These are phyloP conservation scores for Xanthoconium purpureum DNA, from an alignment of 768 basidiomycete species.

Conservation along the genomic window DNA sequence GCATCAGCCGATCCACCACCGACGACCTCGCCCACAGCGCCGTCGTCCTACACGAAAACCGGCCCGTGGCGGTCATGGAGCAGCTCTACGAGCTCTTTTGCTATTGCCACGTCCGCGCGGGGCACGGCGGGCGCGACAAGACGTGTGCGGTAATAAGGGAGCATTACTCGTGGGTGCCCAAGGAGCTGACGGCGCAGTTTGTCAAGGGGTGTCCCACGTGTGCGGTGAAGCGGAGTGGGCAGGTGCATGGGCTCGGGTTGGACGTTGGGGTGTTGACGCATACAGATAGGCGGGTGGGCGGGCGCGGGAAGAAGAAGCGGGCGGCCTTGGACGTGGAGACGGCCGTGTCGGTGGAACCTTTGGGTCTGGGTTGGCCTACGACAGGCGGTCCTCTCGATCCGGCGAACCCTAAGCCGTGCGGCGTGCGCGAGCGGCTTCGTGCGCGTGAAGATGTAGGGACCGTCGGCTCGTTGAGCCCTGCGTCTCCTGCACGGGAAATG, in stretches of 20 bases:
- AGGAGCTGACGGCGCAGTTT: conserved; percentile 76
- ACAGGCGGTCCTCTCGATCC: conserved; percentile 30
- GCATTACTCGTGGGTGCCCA: conserved; percentile 81
- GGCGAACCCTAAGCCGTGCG: conserved; percentile 15
- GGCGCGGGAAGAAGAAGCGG: background rate
- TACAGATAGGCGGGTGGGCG: background rate
- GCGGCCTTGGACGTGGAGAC: background rate
- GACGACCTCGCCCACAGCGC: conserved; percentile 9
- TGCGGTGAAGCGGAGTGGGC: conserved; percentile 42
- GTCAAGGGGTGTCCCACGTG: conserved; percentile 81
- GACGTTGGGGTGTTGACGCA: background rate
- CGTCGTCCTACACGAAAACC: conserved; percentile 68
- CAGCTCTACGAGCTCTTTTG: conserved; percentile 77
- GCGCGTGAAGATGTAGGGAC: background rate
- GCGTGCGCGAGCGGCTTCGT: conserved; percentile 4
- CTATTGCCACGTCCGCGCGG: conserved; percentile 61
- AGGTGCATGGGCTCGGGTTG: conserved; percentile 23
- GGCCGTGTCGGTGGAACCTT: background rate
- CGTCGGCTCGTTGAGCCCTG: background rate
- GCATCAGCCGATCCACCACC: background rate
- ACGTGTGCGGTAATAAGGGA: conserved; percentile 64
- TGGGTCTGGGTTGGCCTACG: conserved; percentile 13
- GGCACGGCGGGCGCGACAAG: conserved; percentile 79
- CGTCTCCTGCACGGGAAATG: background rate
- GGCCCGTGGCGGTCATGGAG: conserved; percentile 73